phyloP scores from a whole-genome alignment of 2,329 filamentous ascomycete species.

The Apiospora pterosperma region DNA sequence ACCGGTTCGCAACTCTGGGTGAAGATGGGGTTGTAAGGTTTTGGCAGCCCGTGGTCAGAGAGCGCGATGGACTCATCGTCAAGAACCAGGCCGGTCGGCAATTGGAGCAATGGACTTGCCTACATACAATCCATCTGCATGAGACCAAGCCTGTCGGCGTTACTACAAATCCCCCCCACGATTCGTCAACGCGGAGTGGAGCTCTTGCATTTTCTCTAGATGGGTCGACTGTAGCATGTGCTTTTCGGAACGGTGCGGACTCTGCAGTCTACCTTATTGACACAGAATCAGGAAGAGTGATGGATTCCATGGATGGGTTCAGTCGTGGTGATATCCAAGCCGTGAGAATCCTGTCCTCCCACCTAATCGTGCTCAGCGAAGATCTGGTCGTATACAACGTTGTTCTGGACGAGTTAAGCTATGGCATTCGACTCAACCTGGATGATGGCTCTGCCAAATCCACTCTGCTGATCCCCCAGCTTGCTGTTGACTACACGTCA shows the following conservation, averaged over 20 bases:
- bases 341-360: conserved; percentile 69
- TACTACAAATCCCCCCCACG: conserved; percentile 23
- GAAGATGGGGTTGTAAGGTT: conserved; percentile 74
- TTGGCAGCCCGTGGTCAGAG: conserved; percentile 73
- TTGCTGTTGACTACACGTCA: conserved; percentile 67
- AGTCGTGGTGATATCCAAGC: conserved; percentile 63
- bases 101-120: conserved; percentile 72
- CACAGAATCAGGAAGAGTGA: conserved; percentile 62
- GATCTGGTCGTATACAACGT: conserved; percentile 79
- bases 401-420: conserved; percentile 71
- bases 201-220: conserved; percentile 78
- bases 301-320: conserved; percentile 64
- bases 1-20: conserved; percentile 81
- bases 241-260: conserved; percentile 50
- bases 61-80: conserved; percentile 64
- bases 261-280: conserved; percentile 76
- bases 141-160: conserved; percentile 35
- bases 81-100: conserved; percentile 56
- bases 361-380: conserved; percentile 72
- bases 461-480: conserved; percentile 50
- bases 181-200: conserved; percentile 46
- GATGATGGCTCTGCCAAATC: conserved; percentile 28
- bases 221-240: conserved; percentile 76
- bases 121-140: conserved; percentile 51
- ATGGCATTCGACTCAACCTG: conserved; percentile 55